Conservation (phyloP, 495 filamentous ascomycete species). For the Penicillium canariense region DNA sequence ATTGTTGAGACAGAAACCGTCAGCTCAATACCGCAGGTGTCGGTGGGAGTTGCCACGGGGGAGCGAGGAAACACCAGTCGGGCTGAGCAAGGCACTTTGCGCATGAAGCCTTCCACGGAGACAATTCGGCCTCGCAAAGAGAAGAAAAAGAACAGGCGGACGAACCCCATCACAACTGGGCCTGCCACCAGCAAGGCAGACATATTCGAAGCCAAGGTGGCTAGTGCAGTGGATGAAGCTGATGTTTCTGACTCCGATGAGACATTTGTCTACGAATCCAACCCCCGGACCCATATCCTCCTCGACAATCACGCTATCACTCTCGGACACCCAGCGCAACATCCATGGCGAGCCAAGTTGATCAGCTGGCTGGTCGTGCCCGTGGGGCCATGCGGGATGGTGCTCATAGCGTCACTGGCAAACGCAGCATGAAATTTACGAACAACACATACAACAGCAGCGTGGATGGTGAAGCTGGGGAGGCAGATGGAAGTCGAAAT, state of each 20-base stretch:
- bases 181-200: slow-evolving; percentile 92
- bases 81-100: slow-evolving; percentile 66
- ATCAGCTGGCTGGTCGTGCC: slow-evolving; percentile 63
- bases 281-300: slow-evolving; percentile 78
- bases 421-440: slow-evolving; percentile 98
- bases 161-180: slow-evolving; percentile 48
- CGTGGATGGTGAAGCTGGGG: slow-evolving; percentile 58
- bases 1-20: slow-evolving; percentile 98
- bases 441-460: slow-evolving; percentile 68
- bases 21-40: slow-evolving; percentile 85
- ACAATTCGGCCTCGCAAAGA: slow-evolving; percentile 92
- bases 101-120: slow-evolving; percentile 84
- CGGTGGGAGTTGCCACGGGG: slow-evolving; percentile 64
- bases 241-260: slow-evolving; percentile 97
- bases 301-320: slow-evolving; percentile 79
- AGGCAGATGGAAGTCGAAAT: slow-evolving; percentile 62
- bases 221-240: slow-evolving; percentile 86
- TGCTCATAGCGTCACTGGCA: slow-evolving; percentile 67
- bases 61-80: slow-evolving; percentile 55
- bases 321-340: slow-evolving; percentile 94
- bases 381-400: slow-evolving; percentile 60
- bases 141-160: slow-evolving; percentile 78
- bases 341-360: slow-evolving; percentile 79
- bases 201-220: slow-evolving; percentile 95
- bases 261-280: slow-evolving; percentile 98